Percentiles rank a stretch among this genome's conserved stretches.
phyloP scores from a whole-genome alignment of 148 eudicot genomes.

The Rhododendron simsii region DNA sequence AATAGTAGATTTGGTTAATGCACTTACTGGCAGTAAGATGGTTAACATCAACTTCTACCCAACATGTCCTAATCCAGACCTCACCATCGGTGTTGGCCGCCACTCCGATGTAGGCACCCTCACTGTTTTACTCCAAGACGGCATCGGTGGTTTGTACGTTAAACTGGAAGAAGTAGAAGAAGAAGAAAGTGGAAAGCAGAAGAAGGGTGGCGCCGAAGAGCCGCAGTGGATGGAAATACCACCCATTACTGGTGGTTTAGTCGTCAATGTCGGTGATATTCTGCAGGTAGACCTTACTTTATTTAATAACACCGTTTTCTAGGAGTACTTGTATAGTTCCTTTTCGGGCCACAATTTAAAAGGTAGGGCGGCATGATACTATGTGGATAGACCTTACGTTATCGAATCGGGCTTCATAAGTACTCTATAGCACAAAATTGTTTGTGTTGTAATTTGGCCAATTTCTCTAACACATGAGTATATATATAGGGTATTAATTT shows the following conservation, averaged over 20 bases:
- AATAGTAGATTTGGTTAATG: neutral
- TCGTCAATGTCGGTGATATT: slow-evolving; percentile 27
- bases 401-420: too few relatives aligned
- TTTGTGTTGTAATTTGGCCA: too few relatives aligned
- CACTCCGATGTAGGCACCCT: slow-evolving; percentile 28
- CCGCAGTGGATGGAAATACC: slow-evolving; percentile 25
- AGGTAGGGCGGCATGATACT: too few relatives aligned
- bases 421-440: too few relatives aligned
- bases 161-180: neutral
- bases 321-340: too few relatives aligned
- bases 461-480: too few relatives aligned
- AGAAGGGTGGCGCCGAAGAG: neutral
- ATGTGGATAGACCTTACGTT: too few relatives aligned
- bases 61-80: slow-evolving; percentile 28
- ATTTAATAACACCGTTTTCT: too few relatives aligned
- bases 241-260: slow-evolving; percentile 27
- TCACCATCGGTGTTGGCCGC: slow-evolving; percentile 31
- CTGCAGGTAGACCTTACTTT: neutral
- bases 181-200: neutral
- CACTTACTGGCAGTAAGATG: slow-evolving; percentile 11
- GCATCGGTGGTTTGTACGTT: slow-evolving; percentile 29
- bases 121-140: slow-evolving; percentile 29
- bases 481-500: too few relatives aligned
- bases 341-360: too few relatives aligned
- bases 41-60: slow-evolving; percentile 36